phyloP scores from a whole-genome alignment of 257 asterid genomes.

The Rauvolfia tetraphylla region DNA sequence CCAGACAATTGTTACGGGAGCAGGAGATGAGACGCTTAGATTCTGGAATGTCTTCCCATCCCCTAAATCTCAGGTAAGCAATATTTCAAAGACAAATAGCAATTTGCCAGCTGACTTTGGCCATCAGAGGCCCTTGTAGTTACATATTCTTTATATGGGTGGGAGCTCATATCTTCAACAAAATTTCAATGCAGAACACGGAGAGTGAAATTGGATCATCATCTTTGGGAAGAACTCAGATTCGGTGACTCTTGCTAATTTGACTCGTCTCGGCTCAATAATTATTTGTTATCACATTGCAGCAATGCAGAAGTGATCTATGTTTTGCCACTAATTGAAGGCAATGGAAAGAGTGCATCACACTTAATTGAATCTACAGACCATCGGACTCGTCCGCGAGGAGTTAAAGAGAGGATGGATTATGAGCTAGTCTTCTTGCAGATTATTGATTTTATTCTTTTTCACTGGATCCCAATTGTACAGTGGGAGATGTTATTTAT shows the following conservation, averaged over 20 bases:
- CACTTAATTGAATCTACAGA: neutral
- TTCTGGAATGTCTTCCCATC: conserved; percentile 97
- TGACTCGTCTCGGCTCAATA: neutral
- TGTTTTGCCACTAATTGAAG: neutral
- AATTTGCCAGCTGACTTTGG: too few relatives aligned
- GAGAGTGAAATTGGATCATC: conserved; percentile 91
- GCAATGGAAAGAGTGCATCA: conserved; percentile 6
- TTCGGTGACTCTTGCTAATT: conserved; percentile 43
- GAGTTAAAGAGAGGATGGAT: conserved; percentile 1
- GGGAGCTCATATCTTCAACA: conserved; percentile 13
- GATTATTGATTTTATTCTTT: conserved; percentile 16
- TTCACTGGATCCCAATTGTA: conserved; percentile 25
- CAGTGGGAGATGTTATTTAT: conserved; percentile 44
- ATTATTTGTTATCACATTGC: conserved; percentile 6
- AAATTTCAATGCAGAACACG: conserved; percentile 54
- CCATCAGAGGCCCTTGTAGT: neutral
- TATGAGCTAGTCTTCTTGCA: conserved; percentile 16
- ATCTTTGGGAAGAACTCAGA: conserved; percentile 82
- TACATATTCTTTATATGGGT: neutral
- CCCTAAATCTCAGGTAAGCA: conserved; percentile 79
- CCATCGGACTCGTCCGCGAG: neutral
- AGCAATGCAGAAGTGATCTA: neutral
- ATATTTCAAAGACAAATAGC: neutral
- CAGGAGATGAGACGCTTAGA: conserved; percentile 95
- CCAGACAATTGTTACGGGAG: conserved; percentile 97